Base-by-base conservation (phyloP, 202 grass and related monocot species). In the Digitaria exilis region DNA sequence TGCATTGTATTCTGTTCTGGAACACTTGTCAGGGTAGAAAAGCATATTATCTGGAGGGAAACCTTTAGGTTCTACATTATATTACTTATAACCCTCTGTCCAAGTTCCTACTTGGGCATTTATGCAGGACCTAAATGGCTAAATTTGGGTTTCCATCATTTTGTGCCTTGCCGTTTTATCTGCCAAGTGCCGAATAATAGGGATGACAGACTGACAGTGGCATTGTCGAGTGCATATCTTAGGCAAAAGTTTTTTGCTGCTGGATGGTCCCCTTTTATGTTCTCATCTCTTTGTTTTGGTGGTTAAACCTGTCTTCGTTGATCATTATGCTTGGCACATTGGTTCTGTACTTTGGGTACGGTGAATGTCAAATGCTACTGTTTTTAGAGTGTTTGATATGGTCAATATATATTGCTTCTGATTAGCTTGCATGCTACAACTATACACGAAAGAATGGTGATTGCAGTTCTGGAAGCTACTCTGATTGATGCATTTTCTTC, bases 341-440 rank as follows among this genome's bases (percentile, higher is more conserved):
- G 0, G 19, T 73, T 35, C 10, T 54, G 28, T 34, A n/a, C 31
- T 34, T 79, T 65, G 16, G 2, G 28, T 50, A 35, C 29, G 14
- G 59, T 51, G 44, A 50, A 51, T 37, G 3, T 5, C 30, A 34
- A 34, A 65, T 51, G 43, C 29, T 67, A 50, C 63, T 52, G 14
- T 25, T 79, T 75, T 22, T 55, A 42, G 21, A 41, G 61, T n/a
- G 75, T 81, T 81, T 35, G 56, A 7, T 29, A 80, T 68, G n/a
- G 7, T 24, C 67, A 31, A 9, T 51, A 5, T 30, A 22, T 30
- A 44, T 17, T 70, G 35, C 37, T 41, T 83, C 15, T 57, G 73
- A 37, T 12, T 56, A 46, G 25, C 8, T 35, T 70, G 25, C 37
- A 58, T 57, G 14, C 5, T 74, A 84, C 30, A n/a, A 61, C 44